These are phyloP conservation scores for Helenozyma rhizophorensis DNA, from an alignment of 805 yeast species.

Conservation along the genomic window DNA sequence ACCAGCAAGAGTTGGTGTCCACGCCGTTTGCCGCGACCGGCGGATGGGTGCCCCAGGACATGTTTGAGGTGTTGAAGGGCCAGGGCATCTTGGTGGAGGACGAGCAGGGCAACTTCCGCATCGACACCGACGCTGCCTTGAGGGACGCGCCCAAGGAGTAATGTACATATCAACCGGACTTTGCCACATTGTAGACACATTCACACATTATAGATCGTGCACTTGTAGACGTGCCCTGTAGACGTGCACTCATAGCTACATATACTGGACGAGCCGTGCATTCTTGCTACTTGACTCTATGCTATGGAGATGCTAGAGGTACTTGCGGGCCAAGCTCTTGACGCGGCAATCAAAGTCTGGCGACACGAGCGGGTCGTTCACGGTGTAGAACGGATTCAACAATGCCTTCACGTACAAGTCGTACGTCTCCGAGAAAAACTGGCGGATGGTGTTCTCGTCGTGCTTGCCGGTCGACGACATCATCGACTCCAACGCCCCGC, in stretches of 20 bases:
- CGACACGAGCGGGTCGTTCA: conserved; percentile 69
- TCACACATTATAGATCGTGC: too few relatives aligned
- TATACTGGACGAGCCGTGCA: neutral
- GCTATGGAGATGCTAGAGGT: conserved; percentile 56
- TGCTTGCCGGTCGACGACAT: conserved; percentile 14
- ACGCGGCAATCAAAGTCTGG: conserved; percentile 74
- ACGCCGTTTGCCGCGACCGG: conserved; percentile 86
- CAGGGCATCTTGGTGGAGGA: conserved; percentile 62
- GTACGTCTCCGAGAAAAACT: conserved; percentile 79
- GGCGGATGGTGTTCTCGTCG: conserved; percentile 71
- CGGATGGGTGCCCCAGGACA: conserved; percentile 95
- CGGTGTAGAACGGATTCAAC: conserved; percentile 80
- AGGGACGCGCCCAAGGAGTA: conserved; percentile 12
- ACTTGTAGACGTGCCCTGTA: too few relatives aligned
- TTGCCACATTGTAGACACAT: too few relatives aligned
- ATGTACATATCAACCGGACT: too few relatives aligned
- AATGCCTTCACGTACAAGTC: conserved; percentile 84
- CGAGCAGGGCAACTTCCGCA: conserved; percentile 41
- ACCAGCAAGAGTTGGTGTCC: conserved; percentile 63
- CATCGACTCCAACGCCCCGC: conserved; percentile 5
- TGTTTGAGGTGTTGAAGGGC: conserved; percentile 67
- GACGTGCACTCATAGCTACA: neutral
- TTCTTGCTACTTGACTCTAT: neutral
- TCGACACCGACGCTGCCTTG: conserved; percentile 28
- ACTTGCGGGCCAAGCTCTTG: conserved; percentile 67